Percentiles rank a stretch among this genome's conserved stretches.
phyloP scores from a whole-genome alignment of 331 rosid genomes.

The Dryas integrifolia region DNA sequence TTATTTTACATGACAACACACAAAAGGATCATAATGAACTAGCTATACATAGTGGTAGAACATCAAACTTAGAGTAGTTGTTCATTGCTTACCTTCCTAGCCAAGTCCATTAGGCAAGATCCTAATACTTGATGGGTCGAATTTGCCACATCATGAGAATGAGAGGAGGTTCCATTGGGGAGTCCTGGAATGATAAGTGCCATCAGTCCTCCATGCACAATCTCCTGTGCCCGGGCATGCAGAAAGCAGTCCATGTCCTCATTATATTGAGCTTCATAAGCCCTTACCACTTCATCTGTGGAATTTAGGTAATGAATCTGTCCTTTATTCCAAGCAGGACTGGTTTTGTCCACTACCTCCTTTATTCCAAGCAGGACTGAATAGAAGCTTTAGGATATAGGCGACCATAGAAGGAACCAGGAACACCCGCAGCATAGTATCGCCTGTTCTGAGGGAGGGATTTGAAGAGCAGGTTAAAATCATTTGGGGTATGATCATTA shows the following conservation, averaged over 20 bases:
- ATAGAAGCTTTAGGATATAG: slow-evolving; percentile 1
- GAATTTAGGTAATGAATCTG: slow-evolving; percentile 8
- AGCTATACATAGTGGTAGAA: too few relatives aligned
- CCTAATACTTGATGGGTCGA: neutral
- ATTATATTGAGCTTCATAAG: neutral
- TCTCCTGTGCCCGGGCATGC: slow-evolving; percentile 16
- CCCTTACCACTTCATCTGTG: neutral
- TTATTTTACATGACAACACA: too few relatives aligned
- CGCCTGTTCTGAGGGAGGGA: slow-evolving; percentile 1
- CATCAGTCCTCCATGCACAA: slow-evolving; percentile 13
- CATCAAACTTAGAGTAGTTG: too few relatives aligned
- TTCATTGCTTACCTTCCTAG: neutral
- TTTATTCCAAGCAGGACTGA: neutral
- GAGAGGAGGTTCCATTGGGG: neutral
- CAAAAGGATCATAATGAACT: too few relatives aligned
- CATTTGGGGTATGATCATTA: slow-evolving; percentile 2
- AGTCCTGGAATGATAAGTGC: neutral
- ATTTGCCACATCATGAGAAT: neutral
- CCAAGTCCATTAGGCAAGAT: slow-evolving; percentile 2
- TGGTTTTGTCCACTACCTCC: neutral
- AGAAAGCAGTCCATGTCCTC: slow-evolving; percentile 15
- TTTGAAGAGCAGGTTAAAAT: slow-evolving; percentile 10
- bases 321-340: slow-evolving; percentile 1
- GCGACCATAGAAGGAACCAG: slow-evolving; percentile 14
- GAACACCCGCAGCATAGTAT: neutral